Evolutionary conservation across 495 filamentous ascomycete genomes (phyloP).

Genomic region (Penicillium tannophilum): DNA sequence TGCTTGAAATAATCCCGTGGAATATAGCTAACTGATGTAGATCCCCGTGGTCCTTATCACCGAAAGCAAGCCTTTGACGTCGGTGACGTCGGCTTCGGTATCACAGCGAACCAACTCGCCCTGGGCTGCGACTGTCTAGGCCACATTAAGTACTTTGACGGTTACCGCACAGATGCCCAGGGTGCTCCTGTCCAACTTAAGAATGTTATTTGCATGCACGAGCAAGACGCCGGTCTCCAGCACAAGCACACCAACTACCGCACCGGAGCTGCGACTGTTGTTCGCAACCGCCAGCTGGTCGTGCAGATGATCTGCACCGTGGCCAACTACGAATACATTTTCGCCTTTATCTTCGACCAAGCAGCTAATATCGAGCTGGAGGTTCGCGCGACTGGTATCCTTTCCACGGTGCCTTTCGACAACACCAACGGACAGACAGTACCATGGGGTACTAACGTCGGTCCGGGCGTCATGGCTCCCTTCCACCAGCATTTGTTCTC

Average conservation of each 20-base stretch:
- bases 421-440: constrained; percentile 46
- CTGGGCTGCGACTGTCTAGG: constrained; percentile 73
- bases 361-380: constrained; percentile 81
- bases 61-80: constrained; percentile 76
- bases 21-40: constrained; percentile 29
- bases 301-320: constrained; percentile 77
- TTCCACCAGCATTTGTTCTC: constrained; percentile 92
- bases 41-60: constrained; percentile 68
- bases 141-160: constrained; percentile 66
- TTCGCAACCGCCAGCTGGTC: constrained; percentile 63
- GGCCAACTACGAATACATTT: constrained; percentile 83
- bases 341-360: constrained; percentile 84
- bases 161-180: constrained; percentile 54
- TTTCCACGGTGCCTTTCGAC: constrained; percentile 81
- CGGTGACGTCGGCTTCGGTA: constrained; percentile 67
- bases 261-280: constrained; percentile 58
- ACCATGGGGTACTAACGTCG: constrained; percentile 84
- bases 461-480: constrained; percentile 77
- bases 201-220: constrained; percentile 69
- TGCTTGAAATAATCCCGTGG: background rate
- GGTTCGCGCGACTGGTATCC: constrained; percentile 84
- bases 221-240: constrained; percentile 68
- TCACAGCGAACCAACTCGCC: constrained; percentile 66
- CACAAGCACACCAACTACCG: constrained; percentile 76
- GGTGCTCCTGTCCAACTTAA: constrained; percentile 56